phyloP scores from a whole-genome alignment of 805 yeast genomes.

The Candida ovalis region DNA sequence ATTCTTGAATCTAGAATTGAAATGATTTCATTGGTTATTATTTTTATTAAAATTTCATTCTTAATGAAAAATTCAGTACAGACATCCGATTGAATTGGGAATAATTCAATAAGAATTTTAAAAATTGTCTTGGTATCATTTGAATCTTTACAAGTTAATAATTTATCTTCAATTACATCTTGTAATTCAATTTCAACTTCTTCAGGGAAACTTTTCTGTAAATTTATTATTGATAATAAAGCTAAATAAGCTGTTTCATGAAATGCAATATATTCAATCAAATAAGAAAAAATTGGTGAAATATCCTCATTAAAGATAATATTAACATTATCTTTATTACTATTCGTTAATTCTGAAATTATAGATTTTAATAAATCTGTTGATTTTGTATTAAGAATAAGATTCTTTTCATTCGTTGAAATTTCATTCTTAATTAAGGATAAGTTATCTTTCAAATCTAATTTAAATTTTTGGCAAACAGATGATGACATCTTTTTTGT shows the following conservation, averaged over 20 bases:
- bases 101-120: constrained; percentile 16
- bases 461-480: neutral
- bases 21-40: constrained; percentile 23
- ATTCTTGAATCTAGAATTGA: constrained; percentile 6
- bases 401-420: neutral
- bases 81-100: constrained; percentile 17
- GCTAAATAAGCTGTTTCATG: constrained; percentile 1
- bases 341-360: neutral
- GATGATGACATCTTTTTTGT: no score
- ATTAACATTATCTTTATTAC: neutral
- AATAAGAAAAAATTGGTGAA: neutral
- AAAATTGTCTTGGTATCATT: constrained; percentile 13
- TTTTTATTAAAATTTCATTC: constrained; percentile 15
- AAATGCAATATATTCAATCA: neutral
- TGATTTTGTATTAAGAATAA: neutral
- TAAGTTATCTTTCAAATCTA: neutral
- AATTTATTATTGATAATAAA: neutral
- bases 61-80: constrained; percentile 17
- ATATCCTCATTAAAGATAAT: neutral
- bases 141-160: constrained; percentile 9
- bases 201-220: neutral
- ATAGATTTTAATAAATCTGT: neutral
- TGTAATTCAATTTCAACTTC: neutral
- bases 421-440: neutral
- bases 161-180: constrained; percentile 17